Evolutionary conservation across 148 eudicot genomes (phyloP).

Genomic region (Rhododendron mucronatum): DNA sequence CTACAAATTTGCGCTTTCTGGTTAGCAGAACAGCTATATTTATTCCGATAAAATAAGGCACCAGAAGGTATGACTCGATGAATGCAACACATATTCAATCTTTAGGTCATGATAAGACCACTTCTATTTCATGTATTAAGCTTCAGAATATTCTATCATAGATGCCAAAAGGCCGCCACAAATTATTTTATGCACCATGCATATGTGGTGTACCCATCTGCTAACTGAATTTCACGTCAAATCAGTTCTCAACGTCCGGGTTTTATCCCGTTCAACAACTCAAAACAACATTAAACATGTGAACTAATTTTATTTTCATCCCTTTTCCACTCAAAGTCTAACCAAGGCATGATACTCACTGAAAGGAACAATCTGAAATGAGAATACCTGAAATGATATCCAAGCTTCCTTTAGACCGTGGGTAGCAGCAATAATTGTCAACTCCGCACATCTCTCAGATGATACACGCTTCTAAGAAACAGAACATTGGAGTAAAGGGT

Average conservation of each 20-base stretch:
- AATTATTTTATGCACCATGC: neutral
- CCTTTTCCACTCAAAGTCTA: neutral
- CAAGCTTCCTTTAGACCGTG: slow-evolving; percentile 94
- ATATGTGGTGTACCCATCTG: neutral
- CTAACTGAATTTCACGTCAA: neutral
- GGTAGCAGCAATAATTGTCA: slow-evolving; percentile 84
- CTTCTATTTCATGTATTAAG: neutral
- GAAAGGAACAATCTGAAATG: neutral
- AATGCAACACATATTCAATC: neutral
- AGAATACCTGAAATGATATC: slow-evolving; percentile 89
- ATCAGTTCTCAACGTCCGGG: neutral
- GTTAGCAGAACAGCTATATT: neutral
- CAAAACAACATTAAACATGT: neutral
- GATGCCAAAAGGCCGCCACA: neutral
- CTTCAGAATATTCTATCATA: neutral
- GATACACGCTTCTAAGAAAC: slow-evolving; percentile 68
- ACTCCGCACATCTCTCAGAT: slow-evolving; percentile 84
- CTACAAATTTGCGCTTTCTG: neutral
- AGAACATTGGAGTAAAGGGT: neutral
- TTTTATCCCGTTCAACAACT: neutral
- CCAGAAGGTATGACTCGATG: neutral
- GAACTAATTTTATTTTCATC: neutral
- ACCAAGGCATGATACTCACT: neutral
- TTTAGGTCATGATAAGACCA: neutral
- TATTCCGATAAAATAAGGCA: neutral